These are phyloP conservation scores for Aspergillus carlsbadensis DNA, from an alignment of 495 filamentous ascomycete species.

Conservation along the genomic window DNA sequence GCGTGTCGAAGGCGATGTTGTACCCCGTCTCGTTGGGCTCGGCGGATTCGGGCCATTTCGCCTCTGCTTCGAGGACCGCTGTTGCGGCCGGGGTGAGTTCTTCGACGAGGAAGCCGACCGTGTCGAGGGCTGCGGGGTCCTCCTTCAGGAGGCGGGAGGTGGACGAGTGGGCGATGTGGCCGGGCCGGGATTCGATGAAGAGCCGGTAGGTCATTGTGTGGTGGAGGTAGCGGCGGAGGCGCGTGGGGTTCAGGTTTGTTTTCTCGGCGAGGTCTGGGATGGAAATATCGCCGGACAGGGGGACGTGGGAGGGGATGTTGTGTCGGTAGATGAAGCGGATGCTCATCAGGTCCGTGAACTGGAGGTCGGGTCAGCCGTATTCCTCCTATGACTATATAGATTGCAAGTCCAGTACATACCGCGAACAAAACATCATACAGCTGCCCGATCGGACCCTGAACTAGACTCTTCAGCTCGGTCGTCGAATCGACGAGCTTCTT, in stretches of 20 bases:
- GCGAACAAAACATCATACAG: neutral
- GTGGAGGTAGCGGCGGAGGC: neutral
- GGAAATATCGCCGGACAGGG: neutral
- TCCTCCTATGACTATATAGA: too few relatives aligned
- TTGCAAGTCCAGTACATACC: neutral
- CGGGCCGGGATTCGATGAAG: neutral
- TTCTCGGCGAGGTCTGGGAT: neutral
- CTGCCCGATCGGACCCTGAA: neutral
- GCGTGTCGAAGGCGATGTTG: neutral
- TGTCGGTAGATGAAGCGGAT: constrained; percentile 1
- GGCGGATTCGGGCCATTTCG: neutral
- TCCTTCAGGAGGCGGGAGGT: neutral
- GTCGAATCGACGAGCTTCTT: neutral
- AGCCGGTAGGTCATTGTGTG: neutral
- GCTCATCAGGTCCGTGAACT: constrained; percentile 3
- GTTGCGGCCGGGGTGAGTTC: neutral
- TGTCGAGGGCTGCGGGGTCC: neutral
- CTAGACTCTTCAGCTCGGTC: neutral
- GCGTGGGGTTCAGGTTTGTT: neutral
- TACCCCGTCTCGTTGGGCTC: constrained; percentile 1
- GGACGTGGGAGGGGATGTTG: neutral
- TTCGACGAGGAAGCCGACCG: neutral
- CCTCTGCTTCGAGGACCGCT: neutral
- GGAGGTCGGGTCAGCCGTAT: too few relatives aligned
- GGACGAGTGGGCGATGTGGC: neutral